Conservation (phyloP, 768 basidiomycete genomes). For the Lentinus brumalis region DNA sequence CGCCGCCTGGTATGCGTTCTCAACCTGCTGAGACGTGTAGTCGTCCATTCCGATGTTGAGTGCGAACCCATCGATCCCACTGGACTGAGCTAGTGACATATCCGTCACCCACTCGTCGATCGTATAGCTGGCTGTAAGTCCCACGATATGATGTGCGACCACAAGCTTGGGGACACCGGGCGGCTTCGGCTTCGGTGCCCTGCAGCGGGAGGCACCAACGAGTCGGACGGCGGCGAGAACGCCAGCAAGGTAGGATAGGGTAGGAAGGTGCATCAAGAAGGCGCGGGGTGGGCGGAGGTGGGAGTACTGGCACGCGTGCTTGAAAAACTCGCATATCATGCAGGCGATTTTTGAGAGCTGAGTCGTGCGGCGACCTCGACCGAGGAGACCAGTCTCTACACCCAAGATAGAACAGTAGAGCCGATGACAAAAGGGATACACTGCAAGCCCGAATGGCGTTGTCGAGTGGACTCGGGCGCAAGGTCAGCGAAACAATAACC, state of each 20-base stretch:
- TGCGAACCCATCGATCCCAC: conserved; percentile 61
- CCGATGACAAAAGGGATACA: too few species aligned
- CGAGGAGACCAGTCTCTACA: too few species aligned
- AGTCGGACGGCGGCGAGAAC: conserved; percentile 11
- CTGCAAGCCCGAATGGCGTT: too few species aligned
- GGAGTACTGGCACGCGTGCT: too few species aligned
- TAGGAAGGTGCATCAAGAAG: conserved; percentile 7
- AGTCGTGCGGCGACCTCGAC: too few species aligned
- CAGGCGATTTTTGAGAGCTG: too few species aligned
- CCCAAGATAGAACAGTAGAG: too few species aligned
- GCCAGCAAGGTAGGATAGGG: conserved; percentile 4
- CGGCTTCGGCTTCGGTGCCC: conserved; percentile 2
- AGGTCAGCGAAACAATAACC: too few species aligned
- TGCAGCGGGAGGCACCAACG: conserved; percentile 3
- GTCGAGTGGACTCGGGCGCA: too few species aligned
- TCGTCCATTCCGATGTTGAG: conserved; percentile 58
- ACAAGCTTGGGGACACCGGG: conserved; percentile 38
- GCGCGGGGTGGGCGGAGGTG: neutral
- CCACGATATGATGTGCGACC: conserved; percentile 65
- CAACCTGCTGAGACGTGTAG: conserved; percentile 51
- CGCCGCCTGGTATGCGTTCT: conserved; percentile 50
- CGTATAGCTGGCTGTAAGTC: conserved; percentile 66
- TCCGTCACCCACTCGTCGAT: conserved; percentile 55
- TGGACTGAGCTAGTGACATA: conserved; percentile 48
- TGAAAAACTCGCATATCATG: too few species aligned